A percentile compares a stretch with the other conserved stretches of the same genome.
These are phyloP conservation scores for Liriodendron chinense DNA, from an alignment of 164 flowering plant genomes.

Conservation along the genomic window DNA sequence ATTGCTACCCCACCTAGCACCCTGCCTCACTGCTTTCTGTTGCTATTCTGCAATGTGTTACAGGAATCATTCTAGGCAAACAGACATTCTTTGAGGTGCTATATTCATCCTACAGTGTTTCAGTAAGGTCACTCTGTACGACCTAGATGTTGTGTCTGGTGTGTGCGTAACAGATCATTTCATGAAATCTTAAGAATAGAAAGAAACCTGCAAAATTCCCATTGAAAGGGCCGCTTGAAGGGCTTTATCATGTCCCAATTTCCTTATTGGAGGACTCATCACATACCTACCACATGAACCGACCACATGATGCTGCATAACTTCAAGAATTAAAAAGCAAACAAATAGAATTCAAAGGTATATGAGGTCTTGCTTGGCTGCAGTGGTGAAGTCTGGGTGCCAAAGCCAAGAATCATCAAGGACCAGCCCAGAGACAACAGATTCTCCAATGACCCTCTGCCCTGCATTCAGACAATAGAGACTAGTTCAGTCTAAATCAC, in stretches of 20 bases:
- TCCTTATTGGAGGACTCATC: slow-evolving; percentile 97
- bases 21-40: too few species aligned
- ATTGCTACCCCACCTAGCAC: too few species aligned
- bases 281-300: slow-evolving; percentile 69
- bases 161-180: too few species aligned
- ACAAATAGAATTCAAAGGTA: not conserved
- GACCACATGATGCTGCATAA: not conserved
- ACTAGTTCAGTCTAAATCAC: not conserved
- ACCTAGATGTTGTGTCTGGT: too few species aligned
- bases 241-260: slow-evolving; percentile 79
- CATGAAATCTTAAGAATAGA: not conserved
- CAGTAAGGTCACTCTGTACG: too few species aligned
- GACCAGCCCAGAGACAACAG: slow-evolving; percentile 77
- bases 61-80: too few species aligned
- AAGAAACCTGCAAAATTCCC: slow-evolving; percentile 77
- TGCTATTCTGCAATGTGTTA: too few species aligned
- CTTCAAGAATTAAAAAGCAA: not conserved
- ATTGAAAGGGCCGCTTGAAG: slow-evolving; percentile 86
- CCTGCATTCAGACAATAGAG: slow-evolving; percentile 48
- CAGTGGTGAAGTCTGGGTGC: slow-evolving; percentile 85
- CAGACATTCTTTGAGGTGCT: too few species aligned
- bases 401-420: slow-evolving; percentile 86
- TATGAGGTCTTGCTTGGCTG: slow-evolving; percentile 65
- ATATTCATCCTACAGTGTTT: too few species aligned
- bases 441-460: slow-evolving; percentile 90